A percentile compares a stretch with the other conserved stretches of the same genome.
These are phyloP conservation scores for Colletotrichum siamense DNA, from an alignment of 2,329 filamentous ascomycete genomes.

Conservation along the genomic window DNA sequence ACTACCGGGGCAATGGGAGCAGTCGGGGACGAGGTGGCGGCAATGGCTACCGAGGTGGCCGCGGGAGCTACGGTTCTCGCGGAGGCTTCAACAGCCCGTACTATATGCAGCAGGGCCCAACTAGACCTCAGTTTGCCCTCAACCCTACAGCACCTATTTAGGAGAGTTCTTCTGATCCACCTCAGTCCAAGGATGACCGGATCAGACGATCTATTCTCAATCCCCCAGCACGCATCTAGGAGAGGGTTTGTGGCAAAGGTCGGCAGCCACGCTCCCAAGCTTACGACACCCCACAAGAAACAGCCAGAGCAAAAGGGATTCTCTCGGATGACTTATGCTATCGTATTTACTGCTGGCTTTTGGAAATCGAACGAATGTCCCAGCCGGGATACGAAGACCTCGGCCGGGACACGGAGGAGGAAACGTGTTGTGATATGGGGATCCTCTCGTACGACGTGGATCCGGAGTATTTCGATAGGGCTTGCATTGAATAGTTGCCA, in stretches of 20 bases:
- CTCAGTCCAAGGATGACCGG: not conserved
- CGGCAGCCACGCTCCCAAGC: fast-evolving
- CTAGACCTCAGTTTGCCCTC: slow-evolving; percentile 5
- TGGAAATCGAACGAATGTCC: not conserved
- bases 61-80: not conserved
- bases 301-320: not conserved
- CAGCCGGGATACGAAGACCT: not conserved
- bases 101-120: not conserved
- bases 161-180: not conserved
- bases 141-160: not conserved
- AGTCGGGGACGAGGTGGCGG: not conserved
- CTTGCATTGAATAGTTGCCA: not conserved
- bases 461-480: not conserved
- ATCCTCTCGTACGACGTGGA: not conserved
- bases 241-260: not conserved
- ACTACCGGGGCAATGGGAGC: not conserved
- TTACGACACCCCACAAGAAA: not conserved
- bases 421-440: not conserved
- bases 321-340: not conserved
- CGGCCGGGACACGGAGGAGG: not conserved
- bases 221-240: not conserved
- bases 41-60: not conserved
- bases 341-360: too few species aligned
- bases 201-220: not conserved
- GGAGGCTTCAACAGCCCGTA: not conserved